These are phyloP conservation scores for Taiwanofungus camphoratus DNA, from an alignment of 1,284 basidiomycete genomes.

Conservation along the genomic window DNA sequence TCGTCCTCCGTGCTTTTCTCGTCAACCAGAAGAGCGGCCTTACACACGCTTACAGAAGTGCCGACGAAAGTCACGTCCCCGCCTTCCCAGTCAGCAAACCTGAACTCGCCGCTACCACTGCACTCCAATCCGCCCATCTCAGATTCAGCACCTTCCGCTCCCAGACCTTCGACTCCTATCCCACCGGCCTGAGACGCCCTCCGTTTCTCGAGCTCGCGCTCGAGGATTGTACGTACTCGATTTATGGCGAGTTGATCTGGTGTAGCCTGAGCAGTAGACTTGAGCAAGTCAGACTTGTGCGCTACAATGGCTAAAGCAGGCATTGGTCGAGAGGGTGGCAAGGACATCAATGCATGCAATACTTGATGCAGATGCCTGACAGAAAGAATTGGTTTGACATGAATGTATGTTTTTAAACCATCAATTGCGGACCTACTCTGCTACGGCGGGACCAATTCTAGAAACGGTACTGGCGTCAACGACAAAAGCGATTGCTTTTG, in stretches of 20 bases:
- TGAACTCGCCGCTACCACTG: conserved; percentile 44
- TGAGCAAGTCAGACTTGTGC: conserved; percentile 70
- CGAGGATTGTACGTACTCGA: conserved; percentile 68
- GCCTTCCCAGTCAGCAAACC: conserved; percentile 74
- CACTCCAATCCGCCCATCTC: conserved; percentile 28
- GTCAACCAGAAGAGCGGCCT: conserved; percentile 22
- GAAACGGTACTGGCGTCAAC: conserved; percentile 73
- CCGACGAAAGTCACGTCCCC: conserved; percentile 64
- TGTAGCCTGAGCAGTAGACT: conserved; percentile 37
- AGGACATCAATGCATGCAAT: conserved; percentile 60
- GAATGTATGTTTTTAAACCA: not conserved
- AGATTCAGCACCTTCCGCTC: conserved; percentile 30
- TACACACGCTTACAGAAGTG: conserved; percentile 45
- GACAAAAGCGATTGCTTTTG: conserved; percentile 66
- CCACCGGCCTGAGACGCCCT: conserved; percentile 54
- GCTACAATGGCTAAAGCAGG: conserved; percentile 64
- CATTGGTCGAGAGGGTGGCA: conserved; percentile 59
- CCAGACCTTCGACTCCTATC: conserved; percentile 65
- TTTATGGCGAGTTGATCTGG: conserved; percentile 52
- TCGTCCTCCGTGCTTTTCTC: conserved; percentile 30
- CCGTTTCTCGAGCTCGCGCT: conserved; percentile 76
- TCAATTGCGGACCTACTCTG: conserved; percentile 52
- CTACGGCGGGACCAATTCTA: conserved; percentile 62
- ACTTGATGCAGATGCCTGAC: conserved; percentile 66
- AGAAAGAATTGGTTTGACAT: not conserved